A percentile compares a stretch with the other conserved stretches of the same genome.
phyloP scores from a whole-genome alignment of 495 filamentous ascomycete genomes.

The Physcia stellaris region DNA sequence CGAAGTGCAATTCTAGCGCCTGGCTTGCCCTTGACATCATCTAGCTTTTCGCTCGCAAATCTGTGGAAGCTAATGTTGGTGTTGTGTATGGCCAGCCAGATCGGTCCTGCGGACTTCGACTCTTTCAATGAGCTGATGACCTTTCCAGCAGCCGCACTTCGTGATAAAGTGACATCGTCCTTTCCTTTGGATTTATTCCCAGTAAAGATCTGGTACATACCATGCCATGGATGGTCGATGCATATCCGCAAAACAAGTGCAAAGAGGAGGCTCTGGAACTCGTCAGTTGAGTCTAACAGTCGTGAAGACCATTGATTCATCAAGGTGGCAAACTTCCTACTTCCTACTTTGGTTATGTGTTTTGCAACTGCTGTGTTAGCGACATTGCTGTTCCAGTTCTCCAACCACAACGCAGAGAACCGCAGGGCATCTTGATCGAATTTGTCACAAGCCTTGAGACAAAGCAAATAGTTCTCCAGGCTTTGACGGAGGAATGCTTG shows the following conservation, averaged over 20 bases:
- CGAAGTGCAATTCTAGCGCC: conserved; percentile 50
- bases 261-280: conserved; percentile 65
- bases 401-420: conserved; percentile 92
- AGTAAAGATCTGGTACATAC: conserved; percentile 89
- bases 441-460: conserved; percentile 67
- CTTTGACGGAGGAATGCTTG: conserved; percentile 73
- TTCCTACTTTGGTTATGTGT: conserved; percentile 60
- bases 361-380: conserved; percentile 65
- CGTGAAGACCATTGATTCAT: conserved; percentile 96
- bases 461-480: conserved; percentile 88
- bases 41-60: conserved; percentile 49
- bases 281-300: conserved; percentile 49
- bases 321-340: conserved; percentile 77
- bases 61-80: conserved; percentile 60
- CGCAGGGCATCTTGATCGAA: conserved; percentile 82
- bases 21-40: conserved; percentile 48
- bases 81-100: conserved; percentile 54
- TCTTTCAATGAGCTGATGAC: conserved; percentile 46
- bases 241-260: conserved; percentile 68
- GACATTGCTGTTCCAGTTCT: conserved; percentile 54
- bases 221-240: conserved; percentile 84
- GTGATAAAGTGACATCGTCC: conserved; percentile 58
- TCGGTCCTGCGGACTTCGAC: conserved; percentile 28
- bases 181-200: conserved; percentile 53
- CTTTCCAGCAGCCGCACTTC: conserved; percentile 54